Evolutionary conservation across 805 yeast genomes (phyloP).

Genomic region (Wickerhamiella cacticola): DNA sequence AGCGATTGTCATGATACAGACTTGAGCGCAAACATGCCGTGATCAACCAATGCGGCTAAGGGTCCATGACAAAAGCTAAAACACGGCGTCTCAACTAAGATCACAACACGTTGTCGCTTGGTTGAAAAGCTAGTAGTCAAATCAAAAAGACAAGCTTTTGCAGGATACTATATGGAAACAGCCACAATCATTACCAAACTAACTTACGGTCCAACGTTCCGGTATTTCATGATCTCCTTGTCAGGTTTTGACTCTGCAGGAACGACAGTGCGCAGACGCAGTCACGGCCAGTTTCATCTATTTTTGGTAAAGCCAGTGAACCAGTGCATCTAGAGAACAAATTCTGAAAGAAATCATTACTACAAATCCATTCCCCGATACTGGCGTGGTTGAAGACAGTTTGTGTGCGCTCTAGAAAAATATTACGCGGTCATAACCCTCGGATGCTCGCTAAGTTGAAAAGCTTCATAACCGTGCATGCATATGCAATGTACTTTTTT

Average conservation of each 20-base stretch:
- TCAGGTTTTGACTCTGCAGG: neutral
- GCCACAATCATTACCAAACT: too few species aligned
- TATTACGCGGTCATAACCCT: too few species aligned
- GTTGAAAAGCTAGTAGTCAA: too few species aligned
- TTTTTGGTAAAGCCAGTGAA: too few species aligned
- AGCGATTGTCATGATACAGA: neutral
- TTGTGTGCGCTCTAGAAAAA: too few species aligned
- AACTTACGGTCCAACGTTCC: neutral
- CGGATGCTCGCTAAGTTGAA: too few species aligned
- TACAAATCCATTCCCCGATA: too few species aligned
- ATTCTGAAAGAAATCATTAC: too few species aligned
- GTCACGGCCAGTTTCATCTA: neutral
- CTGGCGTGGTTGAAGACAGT: too few species aligned
- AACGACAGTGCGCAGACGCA: neutral
- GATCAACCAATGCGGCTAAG: neutral
- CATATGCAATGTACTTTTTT: neutral
- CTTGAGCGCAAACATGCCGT: neutral
- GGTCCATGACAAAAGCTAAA: neutral
- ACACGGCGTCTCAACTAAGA: neutral
- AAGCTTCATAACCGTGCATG: constrained; percentile 1
- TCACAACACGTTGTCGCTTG: neutral
- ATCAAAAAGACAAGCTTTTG: too few species aligned
- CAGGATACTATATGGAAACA: too few species aligned
- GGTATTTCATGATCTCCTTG: neutral
- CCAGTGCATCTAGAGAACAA: too few species aligned